Percentiles rank a stretch among this genome's conserved stretches.
These are phyloP conservation scores for Lepidium didymum DNA, from an alignment of 345 rosid genomes.

Conservation along the genomic window DNA sequence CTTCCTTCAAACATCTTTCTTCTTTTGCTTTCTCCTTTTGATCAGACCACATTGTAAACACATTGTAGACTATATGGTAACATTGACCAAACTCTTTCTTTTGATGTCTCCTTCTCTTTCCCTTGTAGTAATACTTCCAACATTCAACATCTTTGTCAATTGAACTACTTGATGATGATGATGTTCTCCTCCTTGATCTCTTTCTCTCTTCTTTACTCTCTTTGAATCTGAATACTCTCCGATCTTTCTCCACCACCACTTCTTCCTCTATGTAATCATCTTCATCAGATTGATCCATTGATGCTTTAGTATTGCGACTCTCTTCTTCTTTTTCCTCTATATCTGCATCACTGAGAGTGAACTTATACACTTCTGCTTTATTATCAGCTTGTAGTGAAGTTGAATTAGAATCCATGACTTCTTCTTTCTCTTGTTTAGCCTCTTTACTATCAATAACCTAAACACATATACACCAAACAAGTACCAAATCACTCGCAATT, in stretches of 20 bases:
- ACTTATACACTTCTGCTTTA: constrained; percentile 11
- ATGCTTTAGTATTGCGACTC: neutral
- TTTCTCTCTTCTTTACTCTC: constrained; percentile 3
- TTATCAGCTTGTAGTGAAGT: neutral
- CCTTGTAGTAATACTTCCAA: constrained; percentile 12
- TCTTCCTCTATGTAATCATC: constrained; percentile 1
- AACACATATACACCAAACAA: neutral
- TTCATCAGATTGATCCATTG: neutral
- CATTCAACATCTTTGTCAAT: neutral
- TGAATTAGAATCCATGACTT: neutral
- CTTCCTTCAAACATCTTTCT: neutral
- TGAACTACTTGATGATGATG: constrained; percentile 2
- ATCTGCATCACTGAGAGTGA: neutral
- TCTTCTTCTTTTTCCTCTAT: neutral
- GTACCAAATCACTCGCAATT: neutral
- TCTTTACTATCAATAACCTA: neutral
- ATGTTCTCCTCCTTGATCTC: constrained; percentile 8
- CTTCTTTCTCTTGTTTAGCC: neutral
- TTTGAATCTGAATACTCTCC: constrained; percentile 10
- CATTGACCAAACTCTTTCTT: neutral
- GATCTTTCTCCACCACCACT: neutral
- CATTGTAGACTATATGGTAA: constrained; percentile 17
- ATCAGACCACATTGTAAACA: constrained; percentile 5
- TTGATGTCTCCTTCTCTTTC: constrained; percentile 6
- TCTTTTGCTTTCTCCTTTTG: neutral